Evolutionary conservation across 2,329 filamentous ascomycete species (phyloP), one percentile per base, ranked within the genome.

Genomic region (Alternaria hordeiaustralica): DNA sequence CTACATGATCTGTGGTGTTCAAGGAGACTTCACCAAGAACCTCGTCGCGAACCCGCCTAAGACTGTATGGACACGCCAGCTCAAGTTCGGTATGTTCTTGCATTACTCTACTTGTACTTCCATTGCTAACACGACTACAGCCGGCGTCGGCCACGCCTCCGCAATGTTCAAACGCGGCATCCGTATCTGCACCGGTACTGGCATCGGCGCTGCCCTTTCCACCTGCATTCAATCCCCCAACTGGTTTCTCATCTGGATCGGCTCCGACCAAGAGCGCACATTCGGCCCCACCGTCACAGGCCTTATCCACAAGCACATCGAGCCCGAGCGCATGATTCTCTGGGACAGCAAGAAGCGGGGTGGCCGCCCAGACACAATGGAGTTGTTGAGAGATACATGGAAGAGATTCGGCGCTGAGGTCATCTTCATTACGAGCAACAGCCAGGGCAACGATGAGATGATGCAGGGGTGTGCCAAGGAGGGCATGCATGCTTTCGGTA

Each of bases 191-290:
- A 79, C 76, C 10, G 76, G 76, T 26, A 79, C 76, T 2, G 76
- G 76, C 23, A 79, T 79, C 51, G 76, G 76, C 13, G 76, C 76
- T 25, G 76, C 76, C 3, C 68, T 79, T 3, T 77, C 75, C 2
- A 79, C 76, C 13, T 79, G 76, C 66, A 78, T 79, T 30, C 76
- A 79, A 54, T 71, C 65, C 13, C 73, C 73, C 9, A 69, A 79
- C 61, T 79, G 76, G 76, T 79, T 79, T 54, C 65, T 79, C 13
- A 79, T 79, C 54, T 79, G 76, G 76, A 79, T 79, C 41, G 76
- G 76, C 12, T 78, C 75, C 5, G 75, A 79, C 47, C 76, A 79
- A 58, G 76, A 79, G 46, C 65, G 68, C 44, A 79, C 76, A 0
- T 79, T 79, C 28, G 76, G 76, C 9, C 76, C 76, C 4, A 79